phyloP scores from a whole-genome alignment of 345 rosid genomes.

The Brassica juncea region DNA sequence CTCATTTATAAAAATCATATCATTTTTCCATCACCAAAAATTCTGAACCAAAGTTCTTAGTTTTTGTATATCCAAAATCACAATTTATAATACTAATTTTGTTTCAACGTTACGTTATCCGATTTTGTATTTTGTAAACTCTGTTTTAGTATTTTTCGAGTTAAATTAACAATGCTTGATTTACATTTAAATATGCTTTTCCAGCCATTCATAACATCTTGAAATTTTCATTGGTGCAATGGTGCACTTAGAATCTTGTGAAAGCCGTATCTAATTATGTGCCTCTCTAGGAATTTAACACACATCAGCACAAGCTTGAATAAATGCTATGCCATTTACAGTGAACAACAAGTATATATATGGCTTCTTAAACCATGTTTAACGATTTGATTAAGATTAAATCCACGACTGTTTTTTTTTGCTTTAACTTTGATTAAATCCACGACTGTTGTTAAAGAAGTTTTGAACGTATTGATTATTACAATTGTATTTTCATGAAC shows the following conservation, averaged over 20 bases:
- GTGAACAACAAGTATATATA: background rate
- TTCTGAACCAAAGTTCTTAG: too few relatives aligned
- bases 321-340: background rate
- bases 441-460: background rate
- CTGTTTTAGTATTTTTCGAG: background rate
- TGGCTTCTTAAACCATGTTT: background rate
- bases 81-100: background rate
- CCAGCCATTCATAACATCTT: background rate
- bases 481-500: background rate
- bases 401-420: background rate
- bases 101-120: background rate
- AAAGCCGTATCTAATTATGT: background rate
- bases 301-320: background rate
- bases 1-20: background rate
- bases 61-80: background rate
- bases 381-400: background rate
- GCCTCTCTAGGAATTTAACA: background rate
- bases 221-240: background rate
- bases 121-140: background rate
- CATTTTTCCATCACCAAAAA: background rate
- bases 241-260: background rate
- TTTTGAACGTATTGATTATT: background rate
- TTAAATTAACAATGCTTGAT: background rate
- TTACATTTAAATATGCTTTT: background rate
- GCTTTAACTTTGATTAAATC: too few relatives aligned